Conservation (phyloP, 768 basidiomycete genomes). For the Suillus hirtellus region DNA sequence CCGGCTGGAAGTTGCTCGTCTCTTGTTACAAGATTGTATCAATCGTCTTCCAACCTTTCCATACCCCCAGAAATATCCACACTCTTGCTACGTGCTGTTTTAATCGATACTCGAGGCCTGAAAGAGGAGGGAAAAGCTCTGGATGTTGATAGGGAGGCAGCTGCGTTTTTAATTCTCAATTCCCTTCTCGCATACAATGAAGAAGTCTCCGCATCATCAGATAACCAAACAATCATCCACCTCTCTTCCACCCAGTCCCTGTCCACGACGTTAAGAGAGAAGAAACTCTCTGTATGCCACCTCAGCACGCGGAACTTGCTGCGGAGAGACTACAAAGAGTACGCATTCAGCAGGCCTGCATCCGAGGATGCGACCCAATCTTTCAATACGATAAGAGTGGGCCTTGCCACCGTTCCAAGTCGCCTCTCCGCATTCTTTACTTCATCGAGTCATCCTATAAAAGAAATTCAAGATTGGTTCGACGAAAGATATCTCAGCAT, state of each 20-base stretch:
- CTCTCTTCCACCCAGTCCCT: slow-evolving; percentile 50
- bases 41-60: slow-evolving; percentile 15
- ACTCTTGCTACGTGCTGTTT: slow-evolving; percentile 76
- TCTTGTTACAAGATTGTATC: slow-evolving; percentile 48
- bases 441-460: slow-evolving; percentile 21
- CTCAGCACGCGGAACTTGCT: slow-evolving; percentile 77
- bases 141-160: slow-evolving; percentile 61
- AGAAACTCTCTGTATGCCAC: slow-evolving; percentile 69
- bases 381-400: slow-evolving; percentile 50
- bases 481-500: slow-evolving; percentile 59
- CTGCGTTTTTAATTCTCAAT: slow-evolving; percentile 59
- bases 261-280: slow-evolving; percentile 40
- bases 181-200: slow-evolving; percentile 43
- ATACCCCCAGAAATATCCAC: slow-evolving; percentile 66
- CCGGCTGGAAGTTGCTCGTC: slow-evolving; percentile 80
- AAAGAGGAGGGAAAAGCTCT: slow-evolving; percentile 78
- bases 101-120: slow-evolving; percentile 86
- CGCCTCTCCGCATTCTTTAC: slow-evolving; percentile 48
- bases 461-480: slow-evolving; percentile 56
- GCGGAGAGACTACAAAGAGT: slow-evolving; percentile 93
- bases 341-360: slow-evolving; percentile 47
- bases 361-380: slow-evolving; percentile 26
- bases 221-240: slow-evolving; percentile 7
- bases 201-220: slow-evolving; percentile 28
- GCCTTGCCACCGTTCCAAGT: slow-evolving; percentile 82